Conservation (phyloP, 345 rosid genomes). For the Draba incana region DNA sequence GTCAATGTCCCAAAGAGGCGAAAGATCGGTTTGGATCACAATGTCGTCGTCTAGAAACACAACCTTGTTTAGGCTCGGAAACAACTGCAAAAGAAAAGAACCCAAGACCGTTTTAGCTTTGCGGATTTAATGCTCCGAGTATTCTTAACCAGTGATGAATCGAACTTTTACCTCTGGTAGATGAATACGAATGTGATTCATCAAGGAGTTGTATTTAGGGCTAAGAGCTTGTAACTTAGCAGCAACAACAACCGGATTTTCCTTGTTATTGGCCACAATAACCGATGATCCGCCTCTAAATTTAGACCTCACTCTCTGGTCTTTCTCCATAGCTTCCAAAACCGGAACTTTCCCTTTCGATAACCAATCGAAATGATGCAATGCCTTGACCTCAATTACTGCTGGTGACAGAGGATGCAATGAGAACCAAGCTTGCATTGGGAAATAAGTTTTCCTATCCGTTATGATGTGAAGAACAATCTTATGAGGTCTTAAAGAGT, state of each 20-base stretch:
- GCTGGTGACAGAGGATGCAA: constrained; percentile 83
- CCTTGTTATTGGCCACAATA: constrained; percentile 66
- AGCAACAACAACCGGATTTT: constrained; percentile 77
- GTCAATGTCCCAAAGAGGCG: constrained; percentile 90
- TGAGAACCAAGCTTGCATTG: constrained; percentile 99
- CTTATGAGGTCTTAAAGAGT: constrained; percentile 66
- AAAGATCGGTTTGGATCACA: constrained; percentile 88
- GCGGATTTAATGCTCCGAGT: neutral
- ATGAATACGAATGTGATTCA: constrained; percentile 94
- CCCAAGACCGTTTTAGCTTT: constrained; percentile 3
- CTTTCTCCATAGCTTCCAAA: constrained; percentile 97
- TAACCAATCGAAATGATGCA: constrained; percentile 98
- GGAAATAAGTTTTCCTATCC: constrained; percentile 86
- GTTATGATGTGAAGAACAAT: constrained; percentile 87
- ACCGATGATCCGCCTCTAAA: constrained; percentile 97
- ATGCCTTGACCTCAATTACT: constrained; percentile 85
- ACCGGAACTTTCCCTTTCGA: constrained; percentile 94
- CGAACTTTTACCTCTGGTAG: constrained; percentile 74
- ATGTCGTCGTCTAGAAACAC: constrained; percentile 95
- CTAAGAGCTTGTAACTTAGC: constrained; percentile 94
- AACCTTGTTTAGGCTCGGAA: constrained; percentile 84
- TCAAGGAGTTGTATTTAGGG: constrained; percentile 89
- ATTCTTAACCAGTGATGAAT: neutral
- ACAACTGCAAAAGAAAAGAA: constrained; percentile 57
- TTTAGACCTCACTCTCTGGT: constrained; percentile 78